These are phyloP conservation scores for Xylaria acuta DNA, from an alignment of 495 filamentous ascomycete species.

Conservation along the genomic window DNA sequence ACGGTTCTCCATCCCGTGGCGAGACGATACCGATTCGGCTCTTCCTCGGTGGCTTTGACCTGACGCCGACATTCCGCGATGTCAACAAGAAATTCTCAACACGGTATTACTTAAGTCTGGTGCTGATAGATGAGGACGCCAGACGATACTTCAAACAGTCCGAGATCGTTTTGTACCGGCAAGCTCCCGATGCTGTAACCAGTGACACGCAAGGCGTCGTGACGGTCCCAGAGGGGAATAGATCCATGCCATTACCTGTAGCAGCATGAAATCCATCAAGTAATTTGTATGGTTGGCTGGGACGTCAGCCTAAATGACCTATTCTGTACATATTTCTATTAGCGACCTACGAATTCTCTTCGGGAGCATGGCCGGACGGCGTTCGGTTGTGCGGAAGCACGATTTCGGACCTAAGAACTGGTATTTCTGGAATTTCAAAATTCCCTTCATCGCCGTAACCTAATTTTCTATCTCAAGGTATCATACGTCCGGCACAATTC, in stretches of 20 bases:
- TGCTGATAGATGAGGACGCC: constrained; percentile 97
- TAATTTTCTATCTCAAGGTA: constrained; percentile 37
- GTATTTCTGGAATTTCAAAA: constrained; percentile 21
- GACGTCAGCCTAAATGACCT: constrained; percentile 5
- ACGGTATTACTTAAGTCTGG: constrained; percentile 94
- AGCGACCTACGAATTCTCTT: constrained; percentile 24
- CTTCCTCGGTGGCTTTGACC: constrained; percentile 96
- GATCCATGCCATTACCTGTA: constrained; percentile 28
- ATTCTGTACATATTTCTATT: constrained; percentile 28
- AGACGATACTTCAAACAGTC: constrained; percentile 99
- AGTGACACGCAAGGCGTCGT: constrained; percentile 33
- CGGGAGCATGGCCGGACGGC: constrained; percentile 39
- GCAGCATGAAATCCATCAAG: constrained; percentile 27
- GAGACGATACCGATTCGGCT: constrained; percentile 98
- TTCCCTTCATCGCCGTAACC: not conserved
- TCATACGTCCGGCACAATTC: constrained; percentile 39
- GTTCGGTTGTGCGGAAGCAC: constrained; percentile 33
- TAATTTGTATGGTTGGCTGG: constrained; percentile 13
- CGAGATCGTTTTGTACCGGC: constrained; percentile 96
- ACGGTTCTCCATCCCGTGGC: constrained; percentile 94
- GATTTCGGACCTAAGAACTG: constrained; percentile 23
- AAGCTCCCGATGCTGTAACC: constrained; percentile 73
- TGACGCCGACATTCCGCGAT: constrained; percentile 98
- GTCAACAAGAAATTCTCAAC: constrained; percentile 99
- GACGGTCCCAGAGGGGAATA: constrained; percentile 38